phyloP scores from a whole-genome alignment of 116 monocot genomes.

The Trichopus zeylanicus region DNA sequence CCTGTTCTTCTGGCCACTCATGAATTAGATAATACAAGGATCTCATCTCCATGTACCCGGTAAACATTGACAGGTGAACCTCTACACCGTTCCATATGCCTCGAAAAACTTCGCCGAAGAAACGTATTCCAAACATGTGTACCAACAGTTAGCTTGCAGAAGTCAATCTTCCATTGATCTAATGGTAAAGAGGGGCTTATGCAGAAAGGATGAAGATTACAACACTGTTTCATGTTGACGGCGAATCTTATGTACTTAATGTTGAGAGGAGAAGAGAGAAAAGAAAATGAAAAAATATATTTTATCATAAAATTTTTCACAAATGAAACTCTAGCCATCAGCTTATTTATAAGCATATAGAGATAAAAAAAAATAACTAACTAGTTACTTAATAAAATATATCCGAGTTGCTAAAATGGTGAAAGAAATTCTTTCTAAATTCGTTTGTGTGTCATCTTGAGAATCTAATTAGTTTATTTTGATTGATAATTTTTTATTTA shows the following conservation, averaged over 20 bases:
- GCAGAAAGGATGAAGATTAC: constrained; percentile 60
- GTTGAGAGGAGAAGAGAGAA: too few species aligned
- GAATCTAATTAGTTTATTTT: too few species aligned
- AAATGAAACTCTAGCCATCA: too few species aligned
- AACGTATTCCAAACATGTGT: constrained; percentile 93
- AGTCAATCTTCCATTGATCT: constrained; percentile 92
- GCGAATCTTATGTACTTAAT: constrained; percentile 27
- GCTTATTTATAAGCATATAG: too few species aligned
- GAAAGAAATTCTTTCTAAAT: too few species aligned
- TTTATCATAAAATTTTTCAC: too few species aligned
- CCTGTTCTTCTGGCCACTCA: constrained; percentile 91
- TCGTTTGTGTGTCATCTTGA: too few species aligned
- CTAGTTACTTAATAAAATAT: too few species aligned
- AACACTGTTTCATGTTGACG: constrained; percentile 70
- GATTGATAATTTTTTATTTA: too few species aligned
- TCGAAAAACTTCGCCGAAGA: constrained; percentile 96
- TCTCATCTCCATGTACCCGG: constrained; percentile 99
- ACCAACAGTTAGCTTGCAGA: constrained; percentile 87
- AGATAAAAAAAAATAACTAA: too few species aligned
- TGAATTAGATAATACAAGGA: constrained; percentile 96
- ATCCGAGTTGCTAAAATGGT: too few species aligned
- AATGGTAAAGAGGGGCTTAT: constrained; percentile 76
- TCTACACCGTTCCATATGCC: constrained; percentile 99
- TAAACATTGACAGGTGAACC: constrained; percentile 94
- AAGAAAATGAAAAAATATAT: too few species aligned